Base-by-base conservation (phyloP, 2,329 filamentous ascomycete species). In the Xylogone sp. region DNA sequence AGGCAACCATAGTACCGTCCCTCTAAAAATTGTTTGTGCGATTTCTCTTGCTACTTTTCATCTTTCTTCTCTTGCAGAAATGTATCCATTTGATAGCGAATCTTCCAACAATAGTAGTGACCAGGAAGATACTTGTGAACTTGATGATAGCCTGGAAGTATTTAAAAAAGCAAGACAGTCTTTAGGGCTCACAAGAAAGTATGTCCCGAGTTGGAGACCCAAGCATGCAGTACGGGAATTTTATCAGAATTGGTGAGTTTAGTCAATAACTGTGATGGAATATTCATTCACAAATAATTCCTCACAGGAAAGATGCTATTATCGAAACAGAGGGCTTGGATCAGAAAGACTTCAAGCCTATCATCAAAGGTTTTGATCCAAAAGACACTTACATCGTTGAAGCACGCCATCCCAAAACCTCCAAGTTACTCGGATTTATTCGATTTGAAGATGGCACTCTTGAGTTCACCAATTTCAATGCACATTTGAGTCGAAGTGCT, bases 391-490 rank as follows among this genome's bases (percentile, higher is more conserved):
- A 45, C 20, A 45, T 42, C 5, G 54, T 50, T 12, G 42, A 34
- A 19, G 54, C 54, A 20, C 46, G 22, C n/a, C 45, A 34, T 22
- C 43, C 46, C 13, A 42, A 8, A n/a, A 43, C 44, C 1, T 2
- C 29, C 8, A 16, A 50, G 7, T 22, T 59, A 8, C 43, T 64
- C 18, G 62, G 62, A 4, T 64, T 51, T 44, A 62, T 65, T 42
- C 53, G 49, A 0, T 63, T 58, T 34, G 43, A 60, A 3, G 53
- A 58, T 8, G 60, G 60, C 2, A 27, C 19, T 6, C 20, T 63
- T 4, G 58, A 63, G 31, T 31, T 65, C 6, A 56, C 56, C 1
- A 65, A 65, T 43, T 63, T 63, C 53, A 51, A 55, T 7, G 58
- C 60, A 6, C 29, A 53, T 18, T 46, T 65, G 18, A 31, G 10